phyloP scores from a whole-genome alignment of 2,329 filamentous ascomycete species.

The Cytospora schulzeri region DNA sequence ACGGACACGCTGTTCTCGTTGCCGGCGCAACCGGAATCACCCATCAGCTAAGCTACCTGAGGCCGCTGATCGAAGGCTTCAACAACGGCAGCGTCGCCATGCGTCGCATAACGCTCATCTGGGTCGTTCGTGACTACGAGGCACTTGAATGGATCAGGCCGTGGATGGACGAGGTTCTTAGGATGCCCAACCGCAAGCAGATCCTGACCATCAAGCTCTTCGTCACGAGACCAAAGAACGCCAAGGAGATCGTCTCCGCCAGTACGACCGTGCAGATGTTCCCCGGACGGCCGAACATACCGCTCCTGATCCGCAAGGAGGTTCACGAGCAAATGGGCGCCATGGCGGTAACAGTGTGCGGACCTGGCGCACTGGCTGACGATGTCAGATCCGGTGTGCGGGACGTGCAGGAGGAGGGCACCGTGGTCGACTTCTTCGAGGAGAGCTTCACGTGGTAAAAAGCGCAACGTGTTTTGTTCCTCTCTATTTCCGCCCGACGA shows the following conservation, averaged over 20 bases:
- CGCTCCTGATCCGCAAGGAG: constrained; percentile 78
- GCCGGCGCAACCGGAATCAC: constrained; percentile 94
- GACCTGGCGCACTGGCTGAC: constrained; percentile 73
- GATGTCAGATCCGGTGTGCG: constrained; percentile 73
- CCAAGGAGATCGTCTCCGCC: constrained; percentile 77
- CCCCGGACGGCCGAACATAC: constrained; percentile 82
- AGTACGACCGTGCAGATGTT: constrained; percentile 87
- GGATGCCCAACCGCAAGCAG: constrained; percentile 78
- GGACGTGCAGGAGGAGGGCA: constrained; percentile 59
- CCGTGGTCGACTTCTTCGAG: constrained; percentile 73
- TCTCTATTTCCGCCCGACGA: neutral
- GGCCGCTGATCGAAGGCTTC: constrained; percentile 71
- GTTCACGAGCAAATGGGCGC: constrained; percentile 81
- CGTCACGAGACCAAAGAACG: constrained; percentile 82
- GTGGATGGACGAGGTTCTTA: constrained; percentile 76
- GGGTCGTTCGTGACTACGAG: constrained; percentile 89
- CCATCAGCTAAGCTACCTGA: constrained; percentile 87
- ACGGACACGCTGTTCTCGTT: constrained; percentile 88
- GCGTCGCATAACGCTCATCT: constrained; percentile 79
- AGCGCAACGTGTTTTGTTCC: neutral
- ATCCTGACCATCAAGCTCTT: constrained; percentile 86
- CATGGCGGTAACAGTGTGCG: constrained; percentile 84
- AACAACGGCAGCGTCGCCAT: constrained; percentile 75
- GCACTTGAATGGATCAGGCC: constrained; percentile 91
- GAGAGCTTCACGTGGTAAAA: constrained; percentile 72